These are phyloP conservation scores for Daphne laureola DNA, from an alignment of 441 rosid genomes.

Conservation along the genomic window DNA sequence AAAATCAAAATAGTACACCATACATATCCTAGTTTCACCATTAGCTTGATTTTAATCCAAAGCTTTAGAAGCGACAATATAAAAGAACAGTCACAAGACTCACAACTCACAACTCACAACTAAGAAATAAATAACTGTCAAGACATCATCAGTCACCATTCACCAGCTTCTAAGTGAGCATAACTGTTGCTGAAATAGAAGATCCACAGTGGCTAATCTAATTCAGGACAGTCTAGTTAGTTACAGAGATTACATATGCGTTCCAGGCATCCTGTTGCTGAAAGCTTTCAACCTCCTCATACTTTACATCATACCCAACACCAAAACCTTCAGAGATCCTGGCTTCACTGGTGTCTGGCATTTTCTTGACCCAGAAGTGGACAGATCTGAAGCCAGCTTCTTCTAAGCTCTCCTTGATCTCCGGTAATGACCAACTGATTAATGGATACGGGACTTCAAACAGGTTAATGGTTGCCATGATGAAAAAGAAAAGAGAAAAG, in stretches of 20 bases:
- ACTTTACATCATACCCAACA: conserved; percentile 48
- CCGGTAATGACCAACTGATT: conserved; percentile 80
- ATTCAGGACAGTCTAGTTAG: conserved; percentile 13
- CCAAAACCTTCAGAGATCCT: conserved; percentile 63
- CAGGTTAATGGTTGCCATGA: too few species aligned
- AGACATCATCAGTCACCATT: too few species aligned
- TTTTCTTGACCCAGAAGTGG: conserved; percentile 77
- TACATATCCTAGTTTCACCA: too few species aligned
- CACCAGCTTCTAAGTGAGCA: background rate
- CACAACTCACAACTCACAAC: too few species aligned
- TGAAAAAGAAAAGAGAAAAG: background rate
- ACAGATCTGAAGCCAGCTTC: conserved; percentile 81
- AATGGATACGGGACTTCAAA: background rate
- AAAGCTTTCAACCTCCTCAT: conserved; percentile 60
- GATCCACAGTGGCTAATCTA: background rate
- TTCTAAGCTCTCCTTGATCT: conserved; percentile 77
- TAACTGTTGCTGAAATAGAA: background rate
- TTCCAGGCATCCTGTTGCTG: conserved; percentile 86
- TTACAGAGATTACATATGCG: conserved; percentile 70
- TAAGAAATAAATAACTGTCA: conserved; percentile 3
- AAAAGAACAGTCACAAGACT: too few species aligned
- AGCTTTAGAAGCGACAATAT: too few species aligned
- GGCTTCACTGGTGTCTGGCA: conserved; percentile 63
- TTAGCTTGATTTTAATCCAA: too few species aligned
- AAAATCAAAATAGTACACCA: too few species aligned